A percentile compares a stretch with the other conserved stretches of the same genome.
phyloP scores from a whole-genome alignment of 495 filamentous ascomycete genomes.

The Astrothelium macrocarpum region DNA sequence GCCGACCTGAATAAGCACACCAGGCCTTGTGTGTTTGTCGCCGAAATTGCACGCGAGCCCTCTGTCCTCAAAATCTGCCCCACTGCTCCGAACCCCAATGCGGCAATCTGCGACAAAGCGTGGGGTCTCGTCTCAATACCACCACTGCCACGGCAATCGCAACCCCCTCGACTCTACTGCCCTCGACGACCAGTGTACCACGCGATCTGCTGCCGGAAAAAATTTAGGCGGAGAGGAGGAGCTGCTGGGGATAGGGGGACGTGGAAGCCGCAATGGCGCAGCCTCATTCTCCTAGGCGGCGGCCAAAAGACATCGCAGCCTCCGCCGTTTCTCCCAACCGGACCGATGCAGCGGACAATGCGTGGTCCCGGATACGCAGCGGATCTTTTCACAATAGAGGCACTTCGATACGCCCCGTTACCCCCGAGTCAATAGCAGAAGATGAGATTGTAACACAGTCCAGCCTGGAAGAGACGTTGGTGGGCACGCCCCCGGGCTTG shows the following conservation, averaged over 20 bases:
- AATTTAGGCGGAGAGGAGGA: not conserved
- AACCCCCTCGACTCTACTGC: not conserved
- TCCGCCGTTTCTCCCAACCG: not conserved
- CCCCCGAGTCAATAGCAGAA: constrained; percentile 27
- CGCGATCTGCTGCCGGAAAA: not conserved
- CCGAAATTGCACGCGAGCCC: not conserved
- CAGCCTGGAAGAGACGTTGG: constrained; percentile 4
- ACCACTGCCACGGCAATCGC: not conserved
- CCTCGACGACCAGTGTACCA: not conserved
- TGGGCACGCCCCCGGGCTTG: not conserved
- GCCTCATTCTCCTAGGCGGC: constrained; percentile 4
- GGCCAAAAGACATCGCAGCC: not conserved
- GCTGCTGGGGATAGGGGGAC: not conserved
- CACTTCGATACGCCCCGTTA: constrained; percentile 27
- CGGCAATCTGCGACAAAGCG: constrained; percentile 2
- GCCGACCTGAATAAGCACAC: not conserved
- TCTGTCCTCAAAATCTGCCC: not conserved
- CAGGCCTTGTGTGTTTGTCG: not conserved
- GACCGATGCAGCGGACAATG: not conserved
- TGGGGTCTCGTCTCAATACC: not conserved
- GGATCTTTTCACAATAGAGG: not conserved
- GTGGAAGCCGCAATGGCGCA: not conserved
- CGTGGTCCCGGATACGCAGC: not conserved
- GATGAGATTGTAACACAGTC: constrained; percentile 13
- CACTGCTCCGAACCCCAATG: not conserved